Evolutionary conservation across 2,329 filamentous ascomycete genomes (phyloP).

Genomic region (Penicillium sp.): DNA sequence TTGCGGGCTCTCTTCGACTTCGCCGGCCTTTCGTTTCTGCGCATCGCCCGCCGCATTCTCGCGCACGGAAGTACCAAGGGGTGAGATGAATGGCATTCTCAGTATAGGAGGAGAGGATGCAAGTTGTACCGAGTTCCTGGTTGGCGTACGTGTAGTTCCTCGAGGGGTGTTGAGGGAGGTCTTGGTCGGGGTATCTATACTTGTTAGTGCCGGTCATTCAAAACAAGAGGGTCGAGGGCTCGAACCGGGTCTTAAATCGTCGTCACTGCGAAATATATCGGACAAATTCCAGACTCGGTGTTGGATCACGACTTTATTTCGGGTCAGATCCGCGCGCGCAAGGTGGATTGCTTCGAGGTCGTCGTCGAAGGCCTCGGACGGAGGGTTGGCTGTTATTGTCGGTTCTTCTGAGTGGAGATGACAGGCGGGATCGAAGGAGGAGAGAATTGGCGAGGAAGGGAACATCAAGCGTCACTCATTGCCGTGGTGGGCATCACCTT

Average conservation of each 20-base stretch:
- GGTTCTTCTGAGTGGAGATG: slow-evolving; percentile 53
- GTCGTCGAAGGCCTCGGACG: slow-evolving; percentile 43
- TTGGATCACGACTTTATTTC: slow-evolving; percentile 47
- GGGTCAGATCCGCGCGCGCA: slow-evolving; percentile 37
- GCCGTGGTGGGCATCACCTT: slow-evolving; percentile 9
- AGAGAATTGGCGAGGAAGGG: slow-evolving; percentile 43
- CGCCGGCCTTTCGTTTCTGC: slow-evolving; percentile 47
- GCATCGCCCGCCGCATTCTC: slow-evolving; percentile 38
- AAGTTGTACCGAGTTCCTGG: slow-evolving; percentile 22
- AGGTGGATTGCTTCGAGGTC: slow-evolving; percentile 45
- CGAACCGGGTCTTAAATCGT: slow-evolving; percentile 43
- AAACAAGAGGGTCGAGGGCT: not conserved
- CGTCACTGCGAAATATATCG: slow-evolving; percentile 49
- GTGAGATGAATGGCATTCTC: slow-evolving; percentile 49
- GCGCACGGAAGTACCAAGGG: slow-evolving; percentile 41
- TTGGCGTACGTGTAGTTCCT: slow-evolving; percentile 15
- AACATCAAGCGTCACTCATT: slow-evolving; percentile 36
- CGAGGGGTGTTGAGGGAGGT: slow-evolving; percentile 17
- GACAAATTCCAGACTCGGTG: slow-evolving; percentile 48
- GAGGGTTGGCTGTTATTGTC: slow-evolving; percentile 23
- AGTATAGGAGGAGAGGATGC: slow-evolving; percentile 39
- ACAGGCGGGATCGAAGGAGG: slow-evolving; percentile 57
- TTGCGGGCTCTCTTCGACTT: slow-evolving; percentile 30
- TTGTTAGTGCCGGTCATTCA: not conserved
- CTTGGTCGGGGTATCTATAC: slow-evolving; percentile 45